Conservation (phyloP, 257 asterid genomes). For the Primulina tabacum region DNA sequence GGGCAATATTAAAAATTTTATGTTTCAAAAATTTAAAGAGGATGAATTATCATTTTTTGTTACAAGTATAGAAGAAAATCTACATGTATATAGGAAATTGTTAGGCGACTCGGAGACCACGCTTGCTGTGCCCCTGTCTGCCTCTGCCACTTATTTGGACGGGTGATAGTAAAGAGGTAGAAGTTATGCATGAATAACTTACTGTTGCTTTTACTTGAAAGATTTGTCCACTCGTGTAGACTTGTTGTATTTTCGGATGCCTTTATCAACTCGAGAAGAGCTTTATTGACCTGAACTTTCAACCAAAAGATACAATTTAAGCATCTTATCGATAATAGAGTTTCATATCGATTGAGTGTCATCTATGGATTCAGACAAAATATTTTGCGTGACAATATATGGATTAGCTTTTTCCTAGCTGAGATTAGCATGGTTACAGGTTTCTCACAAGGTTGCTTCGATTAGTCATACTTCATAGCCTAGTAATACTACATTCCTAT, state of each 20-base stretch:
- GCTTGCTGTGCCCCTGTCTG: background rate
- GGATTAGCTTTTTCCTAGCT: background rate
- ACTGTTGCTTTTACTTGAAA: slow-evolving; percentile 67
- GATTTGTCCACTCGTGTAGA: slow-evolving; percentile 76
- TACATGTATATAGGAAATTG: background rate
- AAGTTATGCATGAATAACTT: slow-evolving; percentile 27
- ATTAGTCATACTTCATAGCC: background rate
- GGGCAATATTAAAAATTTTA: background rate
- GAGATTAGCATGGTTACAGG: background rate
- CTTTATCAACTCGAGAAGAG: slow-evolving; percentile 68
- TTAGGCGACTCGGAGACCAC: background rate
- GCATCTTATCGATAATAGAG: background rate
- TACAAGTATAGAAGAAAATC: background rate
- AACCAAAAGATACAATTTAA: background rate
- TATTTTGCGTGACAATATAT: no score
- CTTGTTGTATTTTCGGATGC: slow-evolving; percentile 53
- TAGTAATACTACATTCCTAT: background rate
- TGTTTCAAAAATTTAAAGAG: background rate
- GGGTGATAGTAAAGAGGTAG: slow-evolving; percentile 22
- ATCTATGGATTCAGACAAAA: no score
- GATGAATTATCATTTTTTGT: background rate
- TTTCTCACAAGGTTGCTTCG: slow-evolving; percentile 2
- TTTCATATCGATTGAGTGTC: no score
- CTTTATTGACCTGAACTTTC: slow-evolving; percentile 67
- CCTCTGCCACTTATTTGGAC: background rate